These are phyloP conservation scores for Ophiostoma triangulosporum DNA, from an alignment of 2,329 filamentous ascomycete species.

Conservation along the genomic window DNA sequence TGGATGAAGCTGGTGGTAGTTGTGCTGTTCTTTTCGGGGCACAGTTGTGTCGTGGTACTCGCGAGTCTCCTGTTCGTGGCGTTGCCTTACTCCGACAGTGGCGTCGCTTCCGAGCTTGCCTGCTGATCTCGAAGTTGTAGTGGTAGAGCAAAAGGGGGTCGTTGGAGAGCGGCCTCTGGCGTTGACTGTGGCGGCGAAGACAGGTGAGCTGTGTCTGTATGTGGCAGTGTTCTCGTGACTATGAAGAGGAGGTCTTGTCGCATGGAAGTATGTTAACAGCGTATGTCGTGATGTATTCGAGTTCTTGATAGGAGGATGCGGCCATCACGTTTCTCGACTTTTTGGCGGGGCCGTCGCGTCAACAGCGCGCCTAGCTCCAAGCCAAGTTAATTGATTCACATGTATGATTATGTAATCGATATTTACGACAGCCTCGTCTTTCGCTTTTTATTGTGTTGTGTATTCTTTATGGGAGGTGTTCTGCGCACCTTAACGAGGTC, in stretches of 20 bases:
- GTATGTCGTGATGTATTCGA: background rate
- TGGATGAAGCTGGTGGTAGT: background rate
- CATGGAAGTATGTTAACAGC: background rate
- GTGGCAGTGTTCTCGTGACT: background rate
- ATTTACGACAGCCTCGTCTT: background rate
- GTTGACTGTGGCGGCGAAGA: background rate
- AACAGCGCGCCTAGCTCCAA: background rate
- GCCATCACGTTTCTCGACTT: background rate
- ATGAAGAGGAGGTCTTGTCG: background rate
- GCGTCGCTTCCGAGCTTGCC: background rate
- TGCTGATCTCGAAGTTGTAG: too few relatives aligned
- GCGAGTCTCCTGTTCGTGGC: background rate
- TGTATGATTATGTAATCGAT: background rate
- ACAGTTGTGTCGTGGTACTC: background rate
- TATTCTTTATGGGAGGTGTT: too few relatives aligned
- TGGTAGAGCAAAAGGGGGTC: background rate
- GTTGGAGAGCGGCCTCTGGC: too few relatives aligned
- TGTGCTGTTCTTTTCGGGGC: background rate
- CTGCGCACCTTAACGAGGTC: too few relatives aligned
- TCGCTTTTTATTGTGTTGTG: background rate
- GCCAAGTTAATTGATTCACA: background rate
- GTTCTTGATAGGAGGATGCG: background rate
- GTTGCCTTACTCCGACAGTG: background rate
- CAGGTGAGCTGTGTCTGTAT: background rate
- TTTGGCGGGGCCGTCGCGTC: constrained; percentile 1